Base-by-base conservation (phyloP, 305 asterid genomes). In the Fraxinus nigra region DNA sequence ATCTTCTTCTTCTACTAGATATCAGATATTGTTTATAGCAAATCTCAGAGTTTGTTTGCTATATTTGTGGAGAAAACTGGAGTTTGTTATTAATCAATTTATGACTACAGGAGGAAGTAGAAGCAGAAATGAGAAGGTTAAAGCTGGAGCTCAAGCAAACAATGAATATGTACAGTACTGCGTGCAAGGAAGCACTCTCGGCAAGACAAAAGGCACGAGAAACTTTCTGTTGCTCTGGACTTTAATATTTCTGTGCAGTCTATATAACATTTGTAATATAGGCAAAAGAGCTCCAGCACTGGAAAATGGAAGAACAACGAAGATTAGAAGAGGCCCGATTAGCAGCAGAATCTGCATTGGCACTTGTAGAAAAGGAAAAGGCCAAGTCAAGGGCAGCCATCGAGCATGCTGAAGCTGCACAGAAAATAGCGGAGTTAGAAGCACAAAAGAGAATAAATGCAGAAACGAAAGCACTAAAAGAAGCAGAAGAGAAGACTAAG, bases 121-220 rank as follows among this genome's bases (percentile, higher is more conserved):
- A 87, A 77, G 87, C 86, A 63, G 91, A 88, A 85, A 87, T 88
- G 91, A 85, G 86, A 84, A 87, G 90, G 81, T 72, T 88, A 65
- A 88, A 88, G 75, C 65, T 65, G 80, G 90, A 88, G 81, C 89
- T 88, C 76, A 88, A 87, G 87, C 91, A 88, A 82, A 88, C 91
- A 26, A 86, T 88, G 89, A 88, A 86, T 82, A 86, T 86, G 89
- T 88, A 88, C 46, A 86, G 89, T 77, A 81, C 88, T 3, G 90
- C 88, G 16, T 88, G 90, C 89, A 88, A 81, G 80, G 90, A 88
- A 79, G 91, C 91, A 48, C 85, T 85, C 77, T 48, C 89, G 1
- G 90, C 90, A 37, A 82, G 82, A 83, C 86, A 88, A 24, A 87
- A 83, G 91, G 91, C 82, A 81, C 10, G 38, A 33, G 20, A 75